Conservation (phyloP, 371 early-diverging fungal species). For the Mortierella sp. region DNA sequence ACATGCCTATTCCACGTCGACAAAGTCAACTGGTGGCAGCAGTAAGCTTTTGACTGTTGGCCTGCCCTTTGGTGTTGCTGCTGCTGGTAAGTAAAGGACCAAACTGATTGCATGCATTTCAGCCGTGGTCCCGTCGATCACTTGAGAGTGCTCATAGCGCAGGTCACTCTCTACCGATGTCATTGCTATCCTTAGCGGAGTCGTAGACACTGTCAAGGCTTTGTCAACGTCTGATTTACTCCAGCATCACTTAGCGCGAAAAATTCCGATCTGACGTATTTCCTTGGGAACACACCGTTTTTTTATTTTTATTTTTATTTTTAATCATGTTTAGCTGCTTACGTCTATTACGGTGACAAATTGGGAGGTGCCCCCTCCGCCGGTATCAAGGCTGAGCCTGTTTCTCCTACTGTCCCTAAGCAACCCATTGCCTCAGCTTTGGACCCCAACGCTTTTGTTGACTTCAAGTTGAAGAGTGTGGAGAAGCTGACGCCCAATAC, state of each 20-base stretch:
- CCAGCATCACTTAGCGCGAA: too few relatives aligned
- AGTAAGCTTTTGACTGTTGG: slow-evolving; percentile 51
- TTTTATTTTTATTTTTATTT: not conserved
- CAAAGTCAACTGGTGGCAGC: slow-evolving; percentile 32
- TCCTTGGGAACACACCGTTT: not conserved
- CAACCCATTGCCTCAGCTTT: slow-evolving; percentile 62
- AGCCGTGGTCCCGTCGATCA: too few relatives aligned
- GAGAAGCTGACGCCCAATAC: slow-evolving; percentile 83
- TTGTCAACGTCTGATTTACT: too few relatives aligned
- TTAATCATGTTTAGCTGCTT: slow-evolving; percentile 25
- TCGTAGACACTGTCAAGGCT: too few relatives aligned
- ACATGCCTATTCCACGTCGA: slow-evolving; percentile 45
- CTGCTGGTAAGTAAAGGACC: slow-evolving; percentile 46
- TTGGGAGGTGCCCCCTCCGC: slow-evolving; percentile 15
- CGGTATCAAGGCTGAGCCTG: slow-evolving; percentile 3
- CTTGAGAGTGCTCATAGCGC: too few relatives aligned
- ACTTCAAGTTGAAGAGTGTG: slow-evolving; percentile 76
- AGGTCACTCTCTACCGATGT: too few relatives aligned
- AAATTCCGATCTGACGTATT: not conserved
- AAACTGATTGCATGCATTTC: too few relatives aligned
- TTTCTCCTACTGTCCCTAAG: slow-evolving; percentile 38
- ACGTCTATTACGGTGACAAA: slow-evolving; percentile 39
- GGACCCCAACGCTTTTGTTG: slow-evolving; percentile 71
- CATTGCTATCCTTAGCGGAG: too few relatives aligned
- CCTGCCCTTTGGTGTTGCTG: slow-evolving; percentile 37